phyloP scores from a whole-genome alignment of 441 rosid species.

The Melastoma candidum region DNA sequence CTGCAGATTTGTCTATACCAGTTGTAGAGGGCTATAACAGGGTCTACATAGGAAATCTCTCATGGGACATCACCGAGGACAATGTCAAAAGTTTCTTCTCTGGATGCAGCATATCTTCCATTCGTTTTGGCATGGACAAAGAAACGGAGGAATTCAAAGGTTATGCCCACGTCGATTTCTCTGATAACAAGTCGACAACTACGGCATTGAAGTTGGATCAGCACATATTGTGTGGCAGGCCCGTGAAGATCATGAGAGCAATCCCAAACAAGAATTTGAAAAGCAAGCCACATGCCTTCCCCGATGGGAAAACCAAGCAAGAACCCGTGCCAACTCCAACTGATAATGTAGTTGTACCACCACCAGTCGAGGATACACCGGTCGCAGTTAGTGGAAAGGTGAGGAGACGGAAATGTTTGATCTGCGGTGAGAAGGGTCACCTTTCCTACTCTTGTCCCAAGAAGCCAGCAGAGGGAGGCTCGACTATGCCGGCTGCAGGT shows the following conservation, averaged over 20 bases:
- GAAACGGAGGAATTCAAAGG: conserved; percentile 81
- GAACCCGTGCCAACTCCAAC: conserved; percentile 13
- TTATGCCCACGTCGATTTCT: conserved; percentile 76
- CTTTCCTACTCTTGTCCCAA: conserved; percentile 68
- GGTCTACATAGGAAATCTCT: conserved; percentile 67
- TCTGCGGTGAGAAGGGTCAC: conserved; percentile 77
- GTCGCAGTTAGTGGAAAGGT: conserved; percentile 40
- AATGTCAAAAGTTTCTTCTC: conserved; percentile 63
- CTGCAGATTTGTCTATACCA: conserved; percentile 44
- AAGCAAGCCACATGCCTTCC: conserved; percentile 7
- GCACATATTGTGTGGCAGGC: conserved; percentile 58
- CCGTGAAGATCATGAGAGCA: conserved; percentile 80
- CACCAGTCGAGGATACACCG: conserved; percentile 4
- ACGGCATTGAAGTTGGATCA: conserved; percentile 84
- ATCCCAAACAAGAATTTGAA: conserved; percentile 39
- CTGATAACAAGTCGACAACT: conserved; percentile 41
- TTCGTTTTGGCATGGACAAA: conserved; percentile 70
- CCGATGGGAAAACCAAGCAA: too few species aligned
- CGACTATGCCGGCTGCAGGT: conserved; percentile 20
- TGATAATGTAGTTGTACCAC: conserved; percentile 15
- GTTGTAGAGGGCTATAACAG: conserved; percentile 82
- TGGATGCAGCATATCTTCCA: conserved; percentile 49
- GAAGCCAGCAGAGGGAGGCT: conserved; percentile 26
- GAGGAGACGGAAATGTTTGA: conserved; percentile 67
- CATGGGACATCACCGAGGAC: conserved; percentile 81